Conservation (phyloP, 2,329 filamentous ascomycete species). For the Aulographum hederae region DNA sequence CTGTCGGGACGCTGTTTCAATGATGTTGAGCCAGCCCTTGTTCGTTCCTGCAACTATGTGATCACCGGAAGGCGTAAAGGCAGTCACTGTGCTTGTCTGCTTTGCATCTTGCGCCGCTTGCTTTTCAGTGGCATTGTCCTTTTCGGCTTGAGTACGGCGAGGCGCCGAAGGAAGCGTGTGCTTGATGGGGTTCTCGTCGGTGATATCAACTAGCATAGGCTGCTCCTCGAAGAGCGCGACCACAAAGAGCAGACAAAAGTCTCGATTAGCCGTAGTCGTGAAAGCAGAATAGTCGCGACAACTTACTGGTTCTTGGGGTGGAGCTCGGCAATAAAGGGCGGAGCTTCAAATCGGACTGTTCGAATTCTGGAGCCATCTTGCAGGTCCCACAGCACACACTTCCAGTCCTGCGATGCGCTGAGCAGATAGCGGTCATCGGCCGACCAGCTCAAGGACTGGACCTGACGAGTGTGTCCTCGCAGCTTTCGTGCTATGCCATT, state of each 20-base stretch:
- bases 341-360: constrained; percentile 78
- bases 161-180: constrained; percentile 66
- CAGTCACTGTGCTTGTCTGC: constrained; percentile 80
- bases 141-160: constrained; percentile 51
- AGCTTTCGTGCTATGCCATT: constrained; percentile 92
- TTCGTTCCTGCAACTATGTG: constrained; percentile 87
- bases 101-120: constrained; percentile 83
- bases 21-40: constrained; percentile 92
- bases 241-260: constrained; percentile 65
- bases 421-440: constrained; percentile 78
- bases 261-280: background rate
- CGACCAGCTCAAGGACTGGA: constrained; percentile 80
- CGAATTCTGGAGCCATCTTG: constrained; percentile 53
- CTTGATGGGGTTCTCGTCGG: constrained; percentile 50
- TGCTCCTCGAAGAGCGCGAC: constrained; percentile 89
- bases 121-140: constrained; percentile 62
- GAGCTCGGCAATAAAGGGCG: constrained; percentile 89
- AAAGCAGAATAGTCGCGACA: constrained; percentile 12
- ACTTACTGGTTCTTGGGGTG: constrained; percentile 85
- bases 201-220: constrained; percentile 71
- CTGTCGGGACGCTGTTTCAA: constrained; percentile 61
- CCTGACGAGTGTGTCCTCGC: constrained; percentile 79
- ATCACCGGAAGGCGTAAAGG: constrained; percentile 71
- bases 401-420: constrained; percentile 90
- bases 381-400: constrained; percentile 89